Conservation (phyloP, 148 eudicot genomes). For the Nepenthes mirabilis region DNA sequence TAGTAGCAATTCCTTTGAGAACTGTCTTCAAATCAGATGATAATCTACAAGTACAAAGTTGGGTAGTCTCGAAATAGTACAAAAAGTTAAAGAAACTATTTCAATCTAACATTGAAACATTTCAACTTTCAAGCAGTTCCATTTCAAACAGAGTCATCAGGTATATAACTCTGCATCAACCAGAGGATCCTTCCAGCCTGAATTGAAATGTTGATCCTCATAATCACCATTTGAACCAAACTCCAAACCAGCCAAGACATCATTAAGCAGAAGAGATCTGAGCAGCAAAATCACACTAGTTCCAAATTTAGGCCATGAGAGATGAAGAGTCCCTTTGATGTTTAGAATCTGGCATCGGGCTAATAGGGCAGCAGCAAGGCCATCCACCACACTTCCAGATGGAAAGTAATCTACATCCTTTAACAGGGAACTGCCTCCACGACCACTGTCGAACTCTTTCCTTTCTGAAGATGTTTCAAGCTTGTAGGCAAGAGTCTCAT, state of each 20-base stretch:
- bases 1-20: too few relatives aligned
- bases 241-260: conserved; percentile 37
- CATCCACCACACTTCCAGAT: conserved; percentile 83
- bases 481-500: conserved; percentile 69
- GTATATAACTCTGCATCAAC: too few relatives aligned
- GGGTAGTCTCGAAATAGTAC: too few relatives aligned
- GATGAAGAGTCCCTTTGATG: conserved; percentile 50
- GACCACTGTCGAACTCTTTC: conserved; percentile 12
- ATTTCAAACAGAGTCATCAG: too few relatives aligned
- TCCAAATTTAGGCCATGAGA: conserved; percentile 82
- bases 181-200: too few relatives aligned
- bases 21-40: too few relatives aligned
- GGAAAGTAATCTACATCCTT: conserved; percentile 57
- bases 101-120: too few relatives aligned
- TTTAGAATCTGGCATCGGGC: conserved; percentile 52
- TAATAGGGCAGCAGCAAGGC: conserved; percentile 70
- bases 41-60: too few relatives aligned
- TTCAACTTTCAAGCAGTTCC: too few relatives aligned
- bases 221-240: not conserved
- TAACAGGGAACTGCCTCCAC: conserved; percentile 20
- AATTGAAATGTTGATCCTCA: too few relatives aligned
- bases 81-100: too few relatives aligned
- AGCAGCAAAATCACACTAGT: conserved; percentile 37
- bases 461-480: conserved; percentile 52
- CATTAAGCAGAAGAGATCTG: conserved; percentile 41